Evolutionary conservation across 164 flowering plant species (phyloP), one percentile per base, ranked within the genome.

Genomic region (Saururus chinensis): DNA sequence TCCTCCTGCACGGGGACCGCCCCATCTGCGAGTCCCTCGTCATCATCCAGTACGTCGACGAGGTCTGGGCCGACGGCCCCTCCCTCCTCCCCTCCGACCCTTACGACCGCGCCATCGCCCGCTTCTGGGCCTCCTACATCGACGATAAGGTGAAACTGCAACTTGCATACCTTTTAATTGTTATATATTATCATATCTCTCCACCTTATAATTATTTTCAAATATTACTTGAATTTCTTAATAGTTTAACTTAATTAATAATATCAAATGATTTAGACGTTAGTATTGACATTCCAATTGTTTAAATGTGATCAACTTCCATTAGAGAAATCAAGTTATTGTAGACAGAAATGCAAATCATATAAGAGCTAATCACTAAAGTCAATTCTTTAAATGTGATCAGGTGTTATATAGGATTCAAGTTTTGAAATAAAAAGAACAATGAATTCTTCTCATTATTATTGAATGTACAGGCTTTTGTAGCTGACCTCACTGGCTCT

Each of bases 61-160:
- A 64, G 24, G 26, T 40, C 0, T 56, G 60, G 66, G 40, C 30
- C 19, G 56, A 40, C 19, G 9, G 16, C 35, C 75, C 77, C 26
- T 35, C 77, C 22, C 40, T 76, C 0, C 52, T 73, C 12, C 71
- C 75, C 0, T 49, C 65, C 24, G 75, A 68, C 48, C 68, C 72
- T 26, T 60, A 59, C 11, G 57, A 51, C 17, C 40, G 68, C 61
- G 67, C 77, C 13, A 56, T 52, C 35, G 64, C 59, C 35, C 73
- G 74, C 24, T 77, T 77, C 62, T 77, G 80, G 66, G 68, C 68
- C 12, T 17, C 26, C 13, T 37, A 25, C 45, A 19, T 37, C 12
- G 60, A 58, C 2, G 60, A 58, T 14, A 37, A 58, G 60, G 60
- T 58, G 37, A 30, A 30, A 6, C 4, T 30, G 37, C 37, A 30